These are phyloP conservation scores for Trypanosoma scelopori DNA, from an alignment of 208 protist species.

Conservation along the genomic window DNA sequence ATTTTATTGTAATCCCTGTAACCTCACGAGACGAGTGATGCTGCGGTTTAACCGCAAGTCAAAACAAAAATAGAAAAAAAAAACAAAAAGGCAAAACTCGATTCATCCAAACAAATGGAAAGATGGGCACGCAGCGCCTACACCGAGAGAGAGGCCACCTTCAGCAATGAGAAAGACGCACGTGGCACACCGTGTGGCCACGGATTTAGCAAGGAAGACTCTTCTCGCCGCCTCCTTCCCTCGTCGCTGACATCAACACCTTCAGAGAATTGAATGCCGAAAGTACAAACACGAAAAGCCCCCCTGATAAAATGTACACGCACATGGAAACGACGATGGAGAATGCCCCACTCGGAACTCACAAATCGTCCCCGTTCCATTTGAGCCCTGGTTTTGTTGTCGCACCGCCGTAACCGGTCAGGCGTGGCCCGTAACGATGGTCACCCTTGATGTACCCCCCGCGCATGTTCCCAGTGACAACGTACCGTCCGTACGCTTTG, in stretches of 20 bases:
- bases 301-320: conserved; percentile 17
- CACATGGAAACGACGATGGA: not conserved
- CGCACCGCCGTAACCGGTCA: conserved; percentile 84
- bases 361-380: conserved; percentile 87
- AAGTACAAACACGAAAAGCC: conserved; percentile 4
- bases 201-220: no score
- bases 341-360: not conserved
- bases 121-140: no score
- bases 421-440: conserved; percentile 75
- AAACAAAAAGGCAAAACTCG: no score
- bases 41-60: no score
- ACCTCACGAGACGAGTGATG: conserved; percentile 21
- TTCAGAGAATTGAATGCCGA: not conserved
- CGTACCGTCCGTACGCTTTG: conserved; percentile 71
- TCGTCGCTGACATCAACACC: no score
- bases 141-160: no score
- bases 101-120: not conserved
- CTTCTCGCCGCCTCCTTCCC: no score
- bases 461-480: conserved; percentile 85
- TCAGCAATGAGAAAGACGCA: no score
- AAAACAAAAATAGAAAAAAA: no score
- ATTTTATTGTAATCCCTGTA: conserved; percentile 1
- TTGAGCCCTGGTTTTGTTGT: conserved; percentile 77
- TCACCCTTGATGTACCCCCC: conserved; percentile 86
- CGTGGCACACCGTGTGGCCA: no score